Conservation (phyloP, 108 stramenopile species). For the Skeletonema tropicum region DNA sequence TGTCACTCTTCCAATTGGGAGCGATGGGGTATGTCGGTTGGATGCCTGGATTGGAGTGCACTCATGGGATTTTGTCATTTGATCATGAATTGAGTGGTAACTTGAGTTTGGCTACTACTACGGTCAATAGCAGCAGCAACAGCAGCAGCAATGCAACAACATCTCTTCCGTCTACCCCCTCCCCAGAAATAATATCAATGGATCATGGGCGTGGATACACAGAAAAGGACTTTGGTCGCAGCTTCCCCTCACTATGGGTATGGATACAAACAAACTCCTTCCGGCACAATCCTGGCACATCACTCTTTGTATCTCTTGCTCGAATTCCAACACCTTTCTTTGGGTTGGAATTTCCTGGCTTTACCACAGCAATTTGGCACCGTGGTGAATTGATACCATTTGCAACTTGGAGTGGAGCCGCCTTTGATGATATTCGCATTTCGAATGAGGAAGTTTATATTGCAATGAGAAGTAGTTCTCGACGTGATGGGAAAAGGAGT, state of each 20-base stretch:
- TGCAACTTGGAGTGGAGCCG: conserved; percentile 36
- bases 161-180: no score
- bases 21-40: conserved; percentile 49
- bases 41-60: conserved; percentile 39
- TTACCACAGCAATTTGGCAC: conserved; percentile 43
- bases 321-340: conserved; percentile 33
- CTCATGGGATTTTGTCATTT: conserved; percentile 43
- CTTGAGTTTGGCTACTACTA: conserved; percentile 6
- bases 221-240: conserved; percentile 38
- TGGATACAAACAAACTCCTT: conserved; percentile 48
- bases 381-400: conserved; percentile 27
- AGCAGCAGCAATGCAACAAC: not conserved
- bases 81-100: conserved; percentile 35
- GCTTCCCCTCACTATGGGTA: conserved; percentile 36
- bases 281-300: conserved; percentile 37
- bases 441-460: conserved; percentile 31
- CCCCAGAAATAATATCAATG: no score
- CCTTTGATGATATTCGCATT: conserved; percentile 34
- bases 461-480: conserved; percentile 23
- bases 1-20: conserved; percentile 32
- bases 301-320: conserved; percentile 42
- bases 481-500: no score
- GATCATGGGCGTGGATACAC: conserved; percentile 37
- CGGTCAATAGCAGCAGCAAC: not conserved
- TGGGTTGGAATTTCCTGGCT: conserved; percentile 35